phyloP scores from a whole-genome alignment of 768 basidiomycete genomes.

The Podaxis pistillaris region DNA sequence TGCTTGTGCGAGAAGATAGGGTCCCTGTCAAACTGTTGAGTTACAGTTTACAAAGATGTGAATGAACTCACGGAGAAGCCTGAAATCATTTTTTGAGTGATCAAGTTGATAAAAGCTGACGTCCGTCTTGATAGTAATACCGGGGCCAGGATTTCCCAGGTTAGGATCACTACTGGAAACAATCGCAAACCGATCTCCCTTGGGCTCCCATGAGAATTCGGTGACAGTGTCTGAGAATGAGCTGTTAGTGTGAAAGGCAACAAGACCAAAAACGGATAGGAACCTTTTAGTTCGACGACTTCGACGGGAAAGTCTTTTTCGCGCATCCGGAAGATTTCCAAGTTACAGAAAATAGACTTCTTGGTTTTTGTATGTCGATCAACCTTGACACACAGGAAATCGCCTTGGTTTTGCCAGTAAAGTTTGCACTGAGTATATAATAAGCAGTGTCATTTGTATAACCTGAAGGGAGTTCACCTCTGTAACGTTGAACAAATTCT shows the following conservation, averaged over 20 bases:
- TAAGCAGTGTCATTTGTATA: background rate
- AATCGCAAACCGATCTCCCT: conserved; percentile 93
- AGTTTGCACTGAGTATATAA: conserved; percentile 77
- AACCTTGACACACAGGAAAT: conserved; percentile 98
- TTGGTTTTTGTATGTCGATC: conserved; percentile 99
- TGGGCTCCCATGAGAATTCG: conserved; percentile 99
- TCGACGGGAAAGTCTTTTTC: conserved; percentile 99
- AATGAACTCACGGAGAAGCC: conserved; percentile 65
- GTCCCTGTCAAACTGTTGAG: conserved; percentile 46
- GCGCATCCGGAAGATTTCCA: conserved; percentile 95
- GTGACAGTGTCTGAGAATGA: conserved; percentile 74
- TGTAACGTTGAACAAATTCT: conserved; percentile 97
- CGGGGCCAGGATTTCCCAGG: conserved; percentile 84
- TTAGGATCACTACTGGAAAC: conserved; percentile 94
- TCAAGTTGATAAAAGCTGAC: conserved; percentile 96
- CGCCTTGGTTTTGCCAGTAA: conserved; percentile 97
- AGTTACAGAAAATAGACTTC: conserved; percentile 96
- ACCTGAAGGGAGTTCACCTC: conserved; percentile 58
- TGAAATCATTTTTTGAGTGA: conserved; percentile 91
- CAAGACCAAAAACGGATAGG: conserved; percentile 9
- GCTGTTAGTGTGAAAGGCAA: conserved; percentile 15
- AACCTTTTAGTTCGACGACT: conserved; percentile 95
- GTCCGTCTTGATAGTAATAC: conserved; percentile 94
- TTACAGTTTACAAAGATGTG: conserved; percentile 11
- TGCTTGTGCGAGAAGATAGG: conserved; percentile 80